phyloP scores from a whole-genome alignment of 2,329 filamentous ascomycete genomes.

The Cordyceps cateniannulata region DNA sequence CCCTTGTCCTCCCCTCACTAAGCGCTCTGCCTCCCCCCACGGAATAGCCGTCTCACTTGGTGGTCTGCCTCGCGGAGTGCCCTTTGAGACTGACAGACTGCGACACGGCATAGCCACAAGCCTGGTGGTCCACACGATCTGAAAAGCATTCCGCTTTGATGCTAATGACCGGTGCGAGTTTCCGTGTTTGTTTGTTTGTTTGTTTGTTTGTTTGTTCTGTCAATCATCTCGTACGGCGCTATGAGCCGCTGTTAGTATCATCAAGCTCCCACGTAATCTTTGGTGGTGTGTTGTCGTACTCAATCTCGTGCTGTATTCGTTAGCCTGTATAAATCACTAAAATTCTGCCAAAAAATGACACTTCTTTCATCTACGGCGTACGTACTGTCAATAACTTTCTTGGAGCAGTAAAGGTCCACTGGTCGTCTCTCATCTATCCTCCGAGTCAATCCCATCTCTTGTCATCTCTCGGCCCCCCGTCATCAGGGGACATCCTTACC shows the following conservation, averaged over 20 bases:
- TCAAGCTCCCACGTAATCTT: too few relatives aligned
- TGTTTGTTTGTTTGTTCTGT: not conserved
- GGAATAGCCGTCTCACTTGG: not conserved
- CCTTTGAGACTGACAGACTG: not conserved
- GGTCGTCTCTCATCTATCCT: slow-evolving; percentile 24
- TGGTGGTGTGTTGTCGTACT: not conserved
- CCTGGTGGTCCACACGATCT: not conserved
- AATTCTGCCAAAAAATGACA: not conserved
- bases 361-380: not conserved
- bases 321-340: not conserved
- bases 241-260: not conserved
- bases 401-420: slow-evolving; percentile 24
- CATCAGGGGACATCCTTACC: slow-evolving; percentile 15
- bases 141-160: slow-evolving; percentile 10
- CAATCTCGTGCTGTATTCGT: not conserved
- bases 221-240: not conserved
- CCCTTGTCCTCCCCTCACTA: not conserved
- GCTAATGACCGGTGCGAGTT: not conserved
- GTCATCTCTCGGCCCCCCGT: not conserved
- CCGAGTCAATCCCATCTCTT: slow-evolving; percentile 9
- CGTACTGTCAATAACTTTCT: not conserved
- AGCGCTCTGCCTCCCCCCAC: not conserved
- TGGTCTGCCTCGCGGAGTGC: slow-evolving; percentile 6
- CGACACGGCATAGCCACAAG: slow-evolving; percentile 2
- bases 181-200: not conserved